Evolutionary conservation across 495 filamentous ascomycete genomes (phyloP), one percentile per base, ranked within the genome.

Genomic region (Mytilinidion resinicola): DNA sequence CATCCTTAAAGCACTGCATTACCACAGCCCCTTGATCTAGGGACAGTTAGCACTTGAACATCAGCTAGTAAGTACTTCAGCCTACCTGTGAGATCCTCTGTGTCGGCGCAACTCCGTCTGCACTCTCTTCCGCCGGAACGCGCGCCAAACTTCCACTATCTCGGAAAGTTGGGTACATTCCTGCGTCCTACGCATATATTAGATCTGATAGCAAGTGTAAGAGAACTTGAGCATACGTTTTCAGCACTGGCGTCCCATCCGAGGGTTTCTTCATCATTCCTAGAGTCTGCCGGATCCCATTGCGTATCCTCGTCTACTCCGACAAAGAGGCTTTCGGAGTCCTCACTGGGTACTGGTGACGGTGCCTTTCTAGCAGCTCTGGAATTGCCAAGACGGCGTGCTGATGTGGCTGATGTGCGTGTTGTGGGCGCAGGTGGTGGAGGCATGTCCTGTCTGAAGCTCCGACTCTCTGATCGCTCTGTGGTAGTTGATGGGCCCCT

Each of bases 231-330:
- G 66, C 65, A 51, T 55, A 67, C 67, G 53, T 57, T 44, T 15
- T 80, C 78, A 20, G 77, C 84, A 61, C 80, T 87, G 10, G 84
- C 81, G 74, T 95, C 85, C 91, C 91, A 96, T 33, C 85, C 84
- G 34, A 96, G 76, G 50, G 82, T 85, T 50, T 77, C 76, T 14
- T 68, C 69, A 42, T 90, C 85, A 21, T 85, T 85, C 15, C 87
- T 83, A 17, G 85, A 81, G 53, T 88, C 83, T 37, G 83, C 77
- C 2, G 90, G 90, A 69, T 93, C 89, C 91, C 91, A 96, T 63
- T 80, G 76, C 37, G 73, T 68, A 61, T 90, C 85, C 57, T 90
- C 86, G 9, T 80, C 81, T 38, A 79, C 80, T 14, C 82, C 80
- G 19, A 95, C 80, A 63, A 96, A 96, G 2, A 96, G 78, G 50